Percentiles rank a stretch among this genome's conserved stretches.
Conservation (phyloP, 1,284 basidiomycete genomes). For the Moniliella sp. region DNA sequence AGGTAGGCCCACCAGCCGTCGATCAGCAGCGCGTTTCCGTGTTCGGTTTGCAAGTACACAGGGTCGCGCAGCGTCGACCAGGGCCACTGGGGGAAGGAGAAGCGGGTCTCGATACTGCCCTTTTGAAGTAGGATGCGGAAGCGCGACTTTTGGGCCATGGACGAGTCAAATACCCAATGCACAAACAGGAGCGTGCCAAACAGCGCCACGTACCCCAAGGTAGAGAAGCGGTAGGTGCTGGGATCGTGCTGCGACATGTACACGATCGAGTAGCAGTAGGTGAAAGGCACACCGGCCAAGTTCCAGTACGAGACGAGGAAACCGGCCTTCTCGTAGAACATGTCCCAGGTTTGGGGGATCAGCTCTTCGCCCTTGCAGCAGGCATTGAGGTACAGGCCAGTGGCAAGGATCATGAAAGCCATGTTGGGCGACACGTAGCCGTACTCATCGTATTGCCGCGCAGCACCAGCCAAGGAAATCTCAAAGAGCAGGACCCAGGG, state of each 20-base stretch:
- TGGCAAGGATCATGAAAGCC: conserved; percentile 86
- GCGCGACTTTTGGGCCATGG: conserved; percentile 88
- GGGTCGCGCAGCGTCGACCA: conserved; percentile 69
- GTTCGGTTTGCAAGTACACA: conserved; percentile 71
- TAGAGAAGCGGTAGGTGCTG: conserved; percentile 64
- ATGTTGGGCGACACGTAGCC: conserved; percentile 90
- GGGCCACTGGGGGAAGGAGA: conserved; percentile 79
- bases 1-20: conserved; percentile 67
- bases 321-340: conserved; percentile 27
- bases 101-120: conserved; percentile 54
- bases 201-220: conserved; percentile 45
- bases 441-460: conserved; percentile 78
- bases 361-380: conserved; percentile 54
- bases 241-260: conserved; percentile 94
- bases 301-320: conserved; percentile 43
- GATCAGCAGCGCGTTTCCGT: conserved; percentile 69
- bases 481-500: conserved; percentile 93
- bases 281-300: conserved; percentile 59
- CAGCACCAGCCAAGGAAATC: conserved; percentile 68
- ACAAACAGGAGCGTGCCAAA: conserved; percentile 17
- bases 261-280: conserved; percentile 58
- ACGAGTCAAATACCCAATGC: conserved; percentile 49
- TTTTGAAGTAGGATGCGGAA: conserved; percentile 88
- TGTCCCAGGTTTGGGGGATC: conserved; percentile 83
- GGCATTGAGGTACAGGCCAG: conserved; percentile 85